Percentiles rank a stretch among this genome's conserved stretches.
These are phyloP conservation scores for Chrysanthemum makinoi DNA, from an alignment of 129 eudicot genomes.

Conservation along the genomic window DNA sequence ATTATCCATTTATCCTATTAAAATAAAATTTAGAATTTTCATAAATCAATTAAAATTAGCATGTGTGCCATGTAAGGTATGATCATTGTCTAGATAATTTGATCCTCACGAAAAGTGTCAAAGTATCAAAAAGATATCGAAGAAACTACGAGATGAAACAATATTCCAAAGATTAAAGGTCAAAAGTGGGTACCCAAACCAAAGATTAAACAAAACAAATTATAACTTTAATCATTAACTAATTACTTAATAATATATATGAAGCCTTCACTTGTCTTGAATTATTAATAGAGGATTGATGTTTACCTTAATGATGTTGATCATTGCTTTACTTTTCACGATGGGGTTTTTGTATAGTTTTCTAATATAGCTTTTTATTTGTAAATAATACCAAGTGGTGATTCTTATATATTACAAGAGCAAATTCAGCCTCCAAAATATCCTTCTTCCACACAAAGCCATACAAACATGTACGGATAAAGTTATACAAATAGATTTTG, in stretches of 20 bases:
- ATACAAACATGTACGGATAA: too few species aligned
- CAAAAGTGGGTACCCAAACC: neutral
- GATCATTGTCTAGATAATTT: too few species aligned
- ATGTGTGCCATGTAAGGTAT: too few species aligned
- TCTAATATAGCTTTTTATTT: neutral
- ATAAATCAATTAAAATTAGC: too few species aligned
- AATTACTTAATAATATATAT: slow-evolving; percentile 7
- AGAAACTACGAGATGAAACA: neutral
- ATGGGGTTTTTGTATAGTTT: neutral
- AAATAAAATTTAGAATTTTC: too few species aligned
- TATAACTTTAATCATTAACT: slow-evolving; percentile 4
- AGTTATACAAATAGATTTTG: neutral
- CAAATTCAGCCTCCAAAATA: neutral
- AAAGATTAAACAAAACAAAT: slow-evolving; percentile 3
- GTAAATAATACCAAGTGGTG: neutral
- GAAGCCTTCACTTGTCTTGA: slow-evolving; percentile 11
- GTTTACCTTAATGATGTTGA: slow-evolving; percentile 30
- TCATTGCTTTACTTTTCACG: slow-evolving; percentile 22
- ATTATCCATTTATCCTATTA: too few species aligned
- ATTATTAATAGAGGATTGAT: slow-evolving; percentile 16
- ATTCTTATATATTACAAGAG: neutral
- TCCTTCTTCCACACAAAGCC: too few species aligned
- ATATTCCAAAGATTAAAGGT: neutral
- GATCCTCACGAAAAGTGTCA: neutral
- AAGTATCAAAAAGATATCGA: neutral